Base-by-base conservation (phyloP, 1,284 basidiomycete genomes). In the Volvariella surrecta region DNA sequence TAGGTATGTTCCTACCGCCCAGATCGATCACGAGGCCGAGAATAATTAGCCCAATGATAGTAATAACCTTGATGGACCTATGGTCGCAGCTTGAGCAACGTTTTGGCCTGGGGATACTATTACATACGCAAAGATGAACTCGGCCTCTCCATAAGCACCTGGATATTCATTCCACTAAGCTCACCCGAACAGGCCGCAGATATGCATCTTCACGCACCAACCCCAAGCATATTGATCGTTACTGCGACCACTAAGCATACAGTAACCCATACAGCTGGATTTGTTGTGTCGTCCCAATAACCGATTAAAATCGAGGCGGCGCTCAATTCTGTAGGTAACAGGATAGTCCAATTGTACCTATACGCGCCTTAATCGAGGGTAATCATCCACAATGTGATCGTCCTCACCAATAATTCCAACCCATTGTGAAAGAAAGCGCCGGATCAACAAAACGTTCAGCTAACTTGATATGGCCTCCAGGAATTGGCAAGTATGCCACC, bases 371-470 rank as follows among this genome's bases (percentile, higher is more conserved):
- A 16, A 47, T 34, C 35, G 20, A 39, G 32, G 16, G 37, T n/a
- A 37, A n/a, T 17, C 11, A 43, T 35, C 16, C 15, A 13, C 21
- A 40, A 19, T 31, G 15, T 32, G 6, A 21, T 7, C 34, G 15
- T 15, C 34, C 37, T 30, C 51, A 85, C 78, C 81, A 84, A 57
- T 88, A 89, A 54, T 87, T 82, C 82, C 83, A 90, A 8, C 86
- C 87, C 77, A 86, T 79, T 11, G 87, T 75, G 54, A 90, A 90
- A 1, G 82, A 82, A 47, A 91, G 71, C 2, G 88, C 82, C 3
- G 82, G 80, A 55, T 89, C 79, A 19, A 90, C 81, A 57, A 89
- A 89, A 34, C 85, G 80, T 50, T 78, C 78, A 3, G 89, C 84
- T 32, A 91, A 68, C 40, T 75, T 82, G 58, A 92, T 85, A 58